phyloP scores from a whole-genome alignment of 371 early-diverging fungal genomes.

The Haplosporangium sp. region DNA sequence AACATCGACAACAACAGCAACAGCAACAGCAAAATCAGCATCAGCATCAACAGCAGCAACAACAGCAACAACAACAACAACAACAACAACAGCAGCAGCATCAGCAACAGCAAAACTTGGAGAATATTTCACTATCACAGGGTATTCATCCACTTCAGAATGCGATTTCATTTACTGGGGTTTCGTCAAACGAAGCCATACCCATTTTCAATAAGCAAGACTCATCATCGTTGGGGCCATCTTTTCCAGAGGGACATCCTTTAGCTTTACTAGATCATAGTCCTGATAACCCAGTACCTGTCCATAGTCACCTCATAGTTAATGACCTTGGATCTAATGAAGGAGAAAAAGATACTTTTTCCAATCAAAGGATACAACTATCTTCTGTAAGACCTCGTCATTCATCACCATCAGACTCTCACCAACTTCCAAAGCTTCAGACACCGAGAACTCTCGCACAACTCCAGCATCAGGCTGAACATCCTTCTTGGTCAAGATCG shows the following conservation, averaged over 20 bases:
- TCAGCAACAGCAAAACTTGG: not conserved
- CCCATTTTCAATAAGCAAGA: not conserved
- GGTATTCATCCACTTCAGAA: not conserved
- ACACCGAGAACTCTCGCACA: constrained; percentile 45
- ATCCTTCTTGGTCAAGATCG: constrained; percentile 26
- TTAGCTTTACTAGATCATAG: not conserved
- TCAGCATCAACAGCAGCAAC: not conserved
- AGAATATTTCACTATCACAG: constrained; percentile 1
- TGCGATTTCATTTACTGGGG: not conserved
- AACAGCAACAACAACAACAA: constrained; percentile 3
- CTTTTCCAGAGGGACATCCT: constrained; percentile 7
- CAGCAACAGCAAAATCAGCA: not conserved
- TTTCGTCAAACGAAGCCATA: not conserved
- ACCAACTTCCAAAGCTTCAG: constrained; percentile 33
- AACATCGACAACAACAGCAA: constrained; percentile 1
- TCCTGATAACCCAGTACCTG: not conserved
- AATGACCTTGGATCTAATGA: not conserved
- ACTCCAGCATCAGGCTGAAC: constrained; percentile 33
- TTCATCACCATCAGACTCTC: not conserved
- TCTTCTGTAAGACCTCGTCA: constrained; percentile 8
- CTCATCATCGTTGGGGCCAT: not conserved
- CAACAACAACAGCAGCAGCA: not conserved
- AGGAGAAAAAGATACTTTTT: not conserved
- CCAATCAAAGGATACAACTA: constrained; percentile 3
- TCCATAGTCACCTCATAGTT: not conserved